Evolutionary conservation across 129 eudicot species (phyloP), one percentile per base, ranked within the genome.

Genomic region (Chrysanthemum lavandulifolium): DNA sequence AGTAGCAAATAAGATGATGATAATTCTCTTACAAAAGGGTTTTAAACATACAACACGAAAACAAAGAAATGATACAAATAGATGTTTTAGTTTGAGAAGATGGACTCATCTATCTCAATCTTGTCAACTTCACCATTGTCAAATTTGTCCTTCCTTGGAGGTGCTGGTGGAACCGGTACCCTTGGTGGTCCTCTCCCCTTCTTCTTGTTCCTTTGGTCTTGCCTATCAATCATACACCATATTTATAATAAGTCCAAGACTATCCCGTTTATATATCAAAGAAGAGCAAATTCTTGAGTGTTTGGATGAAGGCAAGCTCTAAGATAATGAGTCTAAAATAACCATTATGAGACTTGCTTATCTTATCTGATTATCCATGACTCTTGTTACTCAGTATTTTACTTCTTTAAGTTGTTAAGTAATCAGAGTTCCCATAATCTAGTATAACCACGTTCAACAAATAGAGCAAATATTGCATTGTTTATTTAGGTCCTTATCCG

Each of bases 141-240:
- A 14, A 45, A 92, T 45, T 73, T 79, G 71, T 92, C 97, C 75
- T 83, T 88, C 76, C 85, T 80, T 4, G 97, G 96, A 27, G 91
- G 91, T 14, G 90, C 86, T 33, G 97, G 94, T 67, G 91, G 91
- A 23, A 80, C 90, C 0, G 84, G 79, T 43, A 85, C 89, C 83
- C 96, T 92, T 11, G 85, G 97, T 52, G 96, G 96, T 49, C 97
- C 97, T 86, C 97, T 84, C 65, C 97, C 97, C 79, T 89, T 92
- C 72, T 83, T 89, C 91, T 87, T 92, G 84, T 86, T 78, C 79
- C 80, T n/a, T 76, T 27, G 97, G 97, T 82, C 97, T 86, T 64
- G 97, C 93, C 97, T 91, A 61, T 21, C 68, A 68, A 61, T 72
- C 61, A 1, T 2, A n/a, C 61, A 51, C 25, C 33, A 73, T 50